phyloP scores from a whole-genome alignment of 306 rosid species.

The Malus sylvestris region DNA sequence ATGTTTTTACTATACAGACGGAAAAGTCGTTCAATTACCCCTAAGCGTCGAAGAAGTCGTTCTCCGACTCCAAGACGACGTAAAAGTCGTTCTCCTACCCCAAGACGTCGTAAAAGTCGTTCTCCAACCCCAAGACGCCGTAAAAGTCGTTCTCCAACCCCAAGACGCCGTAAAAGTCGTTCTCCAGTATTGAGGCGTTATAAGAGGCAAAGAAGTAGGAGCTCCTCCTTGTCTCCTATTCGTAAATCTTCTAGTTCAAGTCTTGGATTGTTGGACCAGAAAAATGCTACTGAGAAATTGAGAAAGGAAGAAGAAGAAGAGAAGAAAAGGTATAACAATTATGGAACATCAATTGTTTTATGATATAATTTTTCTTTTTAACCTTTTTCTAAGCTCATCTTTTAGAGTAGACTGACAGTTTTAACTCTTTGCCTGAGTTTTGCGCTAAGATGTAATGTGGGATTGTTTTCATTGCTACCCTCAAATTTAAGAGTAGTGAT shows the following conservation, averaged over 20 bases:
- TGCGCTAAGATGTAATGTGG: not conserved
- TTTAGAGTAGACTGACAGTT: not conserved
- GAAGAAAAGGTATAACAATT: slow-evolving; percentile 75
- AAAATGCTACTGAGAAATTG: slow-evolving; percentile 64
- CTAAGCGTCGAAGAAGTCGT: slow-evolving; percentile 35
- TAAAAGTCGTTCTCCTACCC: slow-evolving; percentile 22
- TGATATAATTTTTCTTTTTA: not conserved
- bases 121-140: slow-evolving; percentile 50
- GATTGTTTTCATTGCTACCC: not conserved
- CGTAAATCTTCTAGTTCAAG: slow-evolving; percentile 69
- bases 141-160: slow-evolving; percentile 48
- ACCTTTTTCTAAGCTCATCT: not conserved
- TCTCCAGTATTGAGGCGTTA: slow-evolving; percentile 56
- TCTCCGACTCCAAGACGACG: slow-evolving; percentile 48
- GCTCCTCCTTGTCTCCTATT: slow-evolving; percentile 73
- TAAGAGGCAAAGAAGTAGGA: slow-evolving; percentile 65
- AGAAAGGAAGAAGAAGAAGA: slow-evolving; percentile 82
- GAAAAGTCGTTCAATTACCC: slow-evolving; percentile 68
- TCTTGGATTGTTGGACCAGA: slow-evolving; percentile 68
- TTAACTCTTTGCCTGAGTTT: not conserved
- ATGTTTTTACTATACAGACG: slow-evolving; percentile 50
- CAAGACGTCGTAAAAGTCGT: slow-evolving; percentile 31
- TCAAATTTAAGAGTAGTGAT: not conserved
- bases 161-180: slow-evolving; percentile 59
- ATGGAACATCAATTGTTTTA: slow-evolving; percentile 5